Percentiles rank a stretch among this genome's conserved stretches.
These are phyloP conservation scores for Leccinum pellstonianum DNA, from an alignment of 768 basidiomycete species.

Conservation along the genomic window DNA sequence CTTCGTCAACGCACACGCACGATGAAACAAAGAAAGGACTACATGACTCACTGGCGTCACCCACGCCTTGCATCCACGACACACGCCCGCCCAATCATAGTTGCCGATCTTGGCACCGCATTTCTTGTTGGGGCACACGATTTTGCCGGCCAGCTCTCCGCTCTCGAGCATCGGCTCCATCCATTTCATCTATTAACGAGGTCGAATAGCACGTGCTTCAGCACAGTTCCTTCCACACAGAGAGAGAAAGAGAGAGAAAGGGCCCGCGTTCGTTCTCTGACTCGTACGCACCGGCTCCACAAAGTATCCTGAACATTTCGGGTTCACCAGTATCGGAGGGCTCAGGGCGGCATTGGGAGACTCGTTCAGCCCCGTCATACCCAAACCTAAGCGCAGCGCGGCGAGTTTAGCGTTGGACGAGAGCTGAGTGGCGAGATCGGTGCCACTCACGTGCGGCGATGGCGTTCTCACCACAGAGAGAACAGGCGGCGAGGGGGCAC, in stretches of 20 bases:
- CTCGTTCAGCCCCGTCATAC: conserved; percentile 29
- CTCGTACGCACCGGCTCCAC: conserved; percentile 65
- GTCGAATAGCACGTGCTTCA: not conserved
- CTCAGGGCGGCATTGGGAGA: conserved; percentile 32
- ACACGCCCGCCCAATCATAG: conserved; percentile 95
- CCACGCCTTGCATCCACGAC: conserved; percentile 91
- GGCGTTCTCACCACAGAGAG: not conserved
- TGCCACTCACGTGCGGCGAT: conserved; percentile 16
- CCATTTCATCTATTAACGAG: conserved; percentile 75
- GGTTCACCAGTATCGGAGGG: conserved; percentile 69
- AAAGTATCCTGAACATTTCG: conserved; percentile 95
- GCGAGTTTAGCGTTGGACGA: conserved; percentile 48
- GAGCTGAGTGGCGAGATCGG: conserved; percentile 46
- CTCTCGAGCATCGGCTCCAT: conserved; percentile 80
- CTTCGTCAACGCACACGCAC: not conserved
- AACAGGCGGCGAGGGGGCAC: conserved; percentile 3
- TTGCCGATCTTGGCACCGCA: conserved; percentile 92
- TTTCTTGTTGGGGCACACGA: conserved; percentile 88
- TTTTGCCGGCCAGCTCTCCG: conserved; percentile 86
- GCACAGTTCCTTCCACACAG: not conserved
- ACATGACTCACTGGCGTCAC: conserved; percentile 66
- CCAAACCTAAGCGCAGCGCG: conserved; percentile 39
- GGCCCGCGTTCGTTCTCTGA: not conserved
- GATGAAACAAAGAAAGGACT: not conserved
- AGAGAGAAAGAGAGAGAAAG: not conserved